Evolutionary conservation across 805 yeast species (phyloP).

Genomic region (Barnettozyma sucrosica): DNA sequence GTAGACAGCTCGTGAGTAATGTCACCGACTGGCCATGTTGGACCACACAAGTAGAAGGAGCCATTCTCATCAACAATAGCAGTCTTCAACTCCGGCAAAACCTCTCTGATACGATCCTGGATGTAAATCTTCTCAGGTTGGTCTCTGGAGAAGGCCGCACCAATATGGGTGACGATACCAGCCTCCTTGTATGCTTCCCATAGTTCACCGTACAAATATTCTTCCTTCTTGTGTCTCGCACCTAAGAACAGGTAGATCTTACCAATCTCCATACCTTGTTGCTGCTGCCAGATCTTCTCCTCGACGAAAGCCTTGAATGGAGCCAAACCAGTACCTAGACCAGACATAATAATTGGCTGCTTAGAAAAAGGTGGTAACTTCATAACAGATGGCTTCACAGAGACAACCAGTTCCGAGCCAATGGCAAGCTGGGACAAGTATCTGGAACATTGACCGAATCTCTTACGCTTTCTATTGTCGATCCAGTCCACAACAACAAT

Average conservation of each 20-base stretch:
- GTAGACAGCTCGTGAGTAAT: constrained; percentile 86
- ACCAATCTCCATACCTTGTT: constrained; percentile 86
- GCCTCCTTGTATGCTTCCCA: constrained; percentile 97
- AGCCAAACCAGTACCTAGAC: constrained; percentile 95
- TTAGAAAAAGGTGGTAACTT: constrained; percentile 82
- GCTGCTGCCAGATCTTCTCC: constrained; percentile 88
- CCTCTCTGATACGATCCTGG: constrained; percentile 86
- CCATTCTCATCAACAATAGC: constrained; percentile 79
- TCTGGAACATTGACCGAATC: constrained; percentile 94
- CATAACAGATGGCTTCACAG: constrained; percentile 96
- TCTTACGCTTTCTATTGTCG: constrained; percentile 75
- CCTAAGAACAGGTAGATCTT: constrained; percentile 86
- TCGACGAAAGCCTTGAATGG: constrained; percentile 97
- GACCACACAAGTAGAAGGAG: constrained; percentile 94
- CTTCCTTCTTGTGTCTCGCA: constrained; percentile 92
- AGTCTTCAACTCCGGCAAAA: constrained; percentile 62
- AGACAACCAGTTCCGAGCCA: constrained; percentile 85
- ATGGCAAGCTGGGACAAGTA: constrained; percentile 71
- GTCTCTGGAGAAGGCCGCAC: constrained; percentile 98
- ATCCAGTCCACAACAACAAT: constrained; percentile 96
- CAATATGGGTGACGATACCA: constrained; percentile 86
- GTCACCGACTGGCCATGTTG: constrained; percentile 99
- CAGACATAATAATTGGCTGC: constrained; percentile 94
- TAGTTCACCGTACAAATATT: constrained; percentile 90
- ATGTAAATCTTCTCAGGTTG: constrained; percentile 92